These are phyloP conservation scores for Viola pubescens DNA, from an alignment of 441 rosid species.

Conservation along the genomic window DNA sequence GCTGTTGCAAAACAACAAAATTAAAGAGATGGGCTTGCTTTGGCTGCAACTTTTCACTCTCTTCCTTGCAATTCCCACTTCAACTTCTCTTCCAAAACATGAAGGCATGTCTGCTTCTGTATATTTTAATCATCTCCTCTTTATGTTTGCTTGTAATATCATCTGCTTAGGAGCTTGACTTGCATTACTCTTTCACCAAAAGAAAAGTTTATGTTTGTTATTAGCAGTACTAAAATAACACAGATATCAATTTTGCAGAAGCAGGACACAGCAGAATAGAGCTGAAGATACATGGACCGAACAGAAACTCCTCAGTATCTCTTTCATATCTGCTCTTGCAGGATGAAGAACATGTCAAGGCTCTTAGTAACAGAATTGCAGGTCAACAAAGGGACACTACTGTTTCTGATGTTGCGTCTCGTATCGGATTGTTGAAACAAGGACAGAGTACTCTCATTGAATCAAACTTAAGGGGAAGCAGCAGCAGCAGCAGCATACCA, in stretches of 20 bases:
- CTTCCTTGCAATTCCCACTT: background rate
- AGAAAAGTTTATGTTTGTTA: background rate
- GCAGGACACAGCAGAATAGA: background rate
- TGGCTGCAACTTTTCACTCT: too few species aligned
- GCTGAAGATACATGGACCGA: conserved; percentile 10
- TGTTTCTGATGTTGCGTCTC: background rate
- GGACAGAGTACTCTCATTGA: conserved; percentile 2
- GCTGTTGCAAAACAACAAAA: too few species aligned
- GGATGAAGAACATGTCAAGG: conserved; percentile 17
- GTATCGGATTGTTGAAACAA: background rate
- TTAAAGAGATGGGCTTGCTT: too few species aligned
- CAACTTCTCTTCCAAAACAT: conserved; percentile 10
- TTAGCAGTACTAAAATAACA: background rate
- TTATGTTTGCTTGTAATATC: background rate
- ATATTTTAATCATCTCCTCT: background rate
- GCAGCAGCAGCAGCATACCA: conserved; percentile 8
- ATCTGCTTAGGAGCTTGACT: background rate
- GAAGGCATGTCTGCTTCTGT: conserved; percentile 17
- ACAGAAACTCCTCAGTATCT: conserved; percentile 8
- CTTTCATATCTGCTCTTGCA: conserved; percentile 17
- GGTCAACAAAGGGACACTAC: background rate
- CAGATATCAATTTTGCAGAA: conserved; percentile 14
- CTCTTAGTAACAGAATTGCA: conserved; percentile 11
- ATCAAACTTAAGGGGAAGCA: conserved; percentile 9
- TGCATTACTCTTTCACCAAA: background rate